Percentiles rank a stretch among this genome's conserved stretches.
Evolutionary conservation across 2,329 filamentous ascomycete species (phyloP).

Genomic region (Phialocephala sp.): DNA sequence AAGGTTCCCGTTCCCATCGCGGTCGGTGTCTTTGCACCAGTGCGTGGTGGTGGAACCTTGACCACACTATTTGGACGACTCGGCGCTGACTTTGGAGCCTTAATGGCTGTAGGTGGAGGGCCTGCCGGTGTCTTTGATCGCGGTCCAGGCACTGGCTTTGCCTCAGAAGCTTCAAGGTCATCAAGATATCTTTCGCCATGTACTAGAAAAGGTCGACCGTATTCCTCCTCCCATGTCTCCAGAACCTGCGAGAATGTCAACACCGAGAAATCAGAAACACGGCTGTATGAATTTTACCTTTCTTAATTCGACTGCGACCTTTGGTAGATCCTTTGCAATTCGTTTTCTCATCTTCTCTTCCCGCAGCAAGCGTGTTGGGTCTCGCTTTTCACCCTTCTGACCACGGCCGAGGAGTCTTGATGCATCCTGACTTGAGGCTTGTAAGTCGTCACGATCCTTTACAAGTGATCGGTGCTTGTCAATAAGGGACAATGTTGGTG

Average conservation of each 20-base stretch:
- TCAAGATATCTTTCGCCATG: conserved; percentile 92
- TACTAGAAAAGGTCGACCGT: conserved; percentile 89
- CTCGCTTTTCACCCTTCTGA: conserved; percentile 90
- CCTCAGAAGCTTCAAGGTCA: conserved; percentile 70
- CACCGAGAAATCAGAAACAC: background rate
- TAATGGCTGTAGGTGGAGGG: conserved; percentile 54
- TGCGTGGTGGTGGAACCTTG: conserved; percentile 38
- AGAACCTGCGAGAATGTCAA: conserved; percentile 52
- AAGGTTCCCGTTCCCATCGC: conserved; percentile 44
- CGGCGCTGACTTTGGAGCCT: conserved; percentile 36
- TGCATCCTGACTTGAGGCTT: conserved; percentile 91
- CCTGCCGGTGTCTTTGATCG: conserved; percentile 78
- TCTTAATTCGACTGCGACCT: conserved; percentile 82
- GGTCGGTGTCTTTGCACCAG: conserved; percentile 59
- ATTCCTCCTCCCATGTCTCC: conserved; percentile 90
- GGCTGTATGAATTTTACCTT: conserved; percentile 52
- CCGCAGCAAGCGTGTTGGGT: conserved; percentile 89
- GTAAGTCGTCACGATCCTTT: conserved; percentile 83
- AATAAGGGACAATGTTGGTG: conserved; percentile 80
- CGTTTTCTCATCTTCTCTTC: conserved; percentile 99
- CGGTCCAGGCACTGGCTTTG: conserved; percentile 64
- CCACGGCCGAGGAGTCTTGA: conserved; percentile 91
- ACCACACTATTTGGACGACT: conserved; percentile 39
- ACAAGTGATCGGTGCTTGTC: conserved; percentile 84
- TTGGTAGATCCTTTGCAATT: conserved; percentile 94